Conservation (phyloP, 345 rosid species). For the Odontarrhena argentea region DNA sequence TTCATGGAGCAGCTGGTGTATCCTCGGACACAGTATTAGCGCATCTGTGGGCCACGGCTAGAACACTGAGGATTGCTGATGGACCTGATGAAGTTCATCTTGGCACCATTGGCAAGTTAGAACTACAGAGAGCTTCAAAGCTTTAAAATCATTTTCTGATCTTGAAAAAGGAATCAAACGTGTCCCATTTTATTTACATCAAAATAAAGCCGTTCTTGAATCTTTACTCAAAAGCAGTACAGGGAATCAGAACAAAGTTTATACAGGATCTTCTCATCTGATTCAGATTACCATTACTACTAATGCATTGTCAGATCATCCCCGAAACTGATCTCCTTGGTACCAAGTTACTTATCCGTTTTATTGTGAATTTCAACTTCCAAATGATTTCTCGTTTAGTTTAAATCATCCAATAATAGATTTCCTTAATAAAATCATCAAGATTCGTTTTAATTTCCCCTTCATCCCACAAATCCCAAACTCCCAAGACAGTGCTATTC, state of each 20-base stretch:
- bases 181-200: not conserved
- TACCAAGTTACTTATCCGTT: no score
- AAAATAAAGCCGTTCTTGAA: slow-evolving; percentile 16
- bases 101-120: slow-evolving; percentile 85
- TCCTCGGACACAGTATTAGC: slow-evolving; percentile 82
- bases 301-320: slow-evolving; percentile 5
- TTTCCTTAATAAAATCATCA: slow-evolving; percentile 3
- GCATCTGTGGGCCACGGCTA: slow-evolving; percentile 87
- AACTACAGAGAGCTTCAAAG: slow-evolving; percentile 69
- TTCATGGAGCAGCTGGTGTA: slow-evolving; percentile 82
- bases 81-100: slow-evolving; percentile 97
- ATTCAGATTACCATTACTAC: slow-evolving; percentile 7
- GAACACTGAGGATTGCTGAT: slow-evolving; percentile 82
- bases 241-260: slow-evolving; percentile 10
- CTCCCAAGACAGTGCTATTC: slow-evolving; percentile 25
- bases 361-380: no score
- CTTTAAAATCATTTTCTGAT: slow-evolving; percentile 45
- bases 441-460: slow-evolving; percentile 6
- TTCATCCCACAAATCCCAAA: slow-evolving; percentile 3
- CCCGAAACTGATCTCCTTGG: no score
- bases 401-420: slow-evolving; percentile 10
- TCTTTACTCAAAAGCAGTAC: not conserved
- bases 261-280: slow-evolving; percentile 5
- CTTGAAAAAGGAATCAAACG: not conserved
- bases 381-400: not conserved